These are phyloP conservation scores for Blastobotrys peoriensis DNA, from an alignment of 805 yeast species.

Conservation along the genomic window DNA sequence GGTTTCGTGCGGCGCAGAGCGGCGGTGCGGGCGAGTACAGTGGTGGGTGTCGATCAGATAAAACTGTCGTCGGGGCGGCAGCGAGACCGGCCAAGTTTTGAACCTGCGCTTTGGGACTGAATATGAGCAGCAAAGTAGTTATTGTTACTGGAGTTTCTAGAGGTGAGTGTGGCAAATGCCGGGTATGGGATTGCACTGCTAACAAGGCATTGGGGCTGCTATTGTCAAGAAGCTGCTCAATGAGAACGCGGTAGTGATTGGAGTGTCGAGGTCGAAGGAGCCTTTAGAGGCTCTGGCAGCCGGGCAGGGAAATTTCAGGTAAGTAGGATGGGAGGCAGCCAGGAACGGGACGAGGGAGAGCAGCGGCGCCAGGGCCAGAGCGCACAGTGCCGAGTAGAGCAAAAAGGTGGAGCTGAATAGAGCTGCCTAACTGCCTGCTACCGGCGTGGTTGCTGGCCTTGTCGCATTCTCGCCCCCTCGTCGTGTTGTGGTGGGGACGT, in stretches of 20 bases:
- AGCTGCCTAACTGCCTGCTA: too few species aligned
- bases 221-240: conserved; percentile 50
- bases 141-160: conserved; percentile 35
- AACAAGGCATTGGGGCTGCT: conserved; percentile 70
- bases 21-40: too few species aligned
- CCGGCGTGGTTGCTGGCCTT: too few species aligned
- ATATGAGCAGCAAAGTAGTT: conserved; percentile 1
- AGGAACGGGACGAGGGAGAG: background rate
- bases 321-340: conserved; percentile 1
- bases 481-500: too few species aligned
- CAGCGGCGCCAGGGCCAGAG: too few species aligned
- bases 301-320: conserved; percentile 28
- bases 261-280: conserved; percentile 62
- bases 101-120: too few species aligned
- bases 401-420: too few species aligned
- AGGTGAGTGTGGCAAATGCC: conserved; percentile 18
- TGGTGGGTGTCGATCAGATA: too few species aligned
- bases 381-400: too few species aligned
- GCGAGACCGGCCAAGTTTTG: too few species aligned
- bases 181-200: background rate
- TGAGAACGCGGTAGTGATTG: conserved; percentile 45
- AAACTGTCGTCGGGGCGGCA: too few species aligned
- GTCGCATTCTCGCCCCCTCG: background rate
- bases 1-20: too few species aligned
- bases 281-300: conserved; percentile 40